Conservation (phyloP, 257 asterid species). For the Nicotiana attenuata region DNA sequence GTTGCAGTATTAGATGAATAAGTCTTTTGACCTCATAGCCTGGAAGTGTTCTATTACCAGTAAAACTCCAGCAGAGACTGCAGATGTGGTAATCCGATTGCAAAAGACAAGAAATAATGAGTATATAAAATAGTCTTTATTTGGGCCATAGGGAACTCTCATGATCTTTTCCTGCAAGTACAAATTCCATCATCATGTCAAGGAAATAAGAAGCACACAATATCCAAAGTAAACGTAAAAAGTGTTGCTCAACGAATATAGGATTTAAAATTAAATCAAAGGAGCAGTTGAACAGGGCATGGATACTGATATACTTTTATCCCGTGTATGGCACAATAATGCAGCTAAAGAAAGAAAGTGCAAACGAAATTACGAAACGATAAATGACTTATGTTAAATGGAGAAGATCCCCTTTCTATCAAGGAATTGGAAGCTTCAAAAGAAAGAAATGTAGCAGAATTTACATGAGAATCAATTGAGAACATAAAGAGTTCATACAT, state of each 20-base stretch:
- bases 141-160: constrained; percentile 92
- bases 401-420: neutral
- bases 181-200: constrained; percentile 4
- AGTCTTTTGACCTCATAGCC: neutral
- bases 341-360: neutral
- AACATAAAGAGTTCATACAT: no score
- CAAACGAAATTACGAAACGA: neutral
- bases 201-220: neutral
- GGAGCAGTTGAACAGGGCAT: neutral
- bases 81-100: constrained; percentile 92
- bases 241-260: neutral
- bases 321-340: neutral
- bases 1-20: neutral
- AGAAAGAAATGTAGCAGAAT: neutral
- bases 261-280: neutral
- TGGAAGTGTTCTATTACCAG: constrained; percentile 50
- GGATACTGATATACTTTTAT: neutral
- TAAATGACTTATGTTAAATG: neutral
- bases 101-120: constrained; percentile 98
- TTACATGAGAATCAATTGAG: no score
- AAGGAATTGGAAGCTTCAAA: neutral
- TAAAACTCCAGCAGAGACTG: constrained; percentile 75
- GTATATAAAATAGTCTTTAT: constrained; percentile 69
- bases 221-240: neutral
- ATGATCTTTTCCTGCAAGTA: constrained; percentile 88